Conservation (phyloP, 2,329 filamentous ascomycete genomes). For the Sporothrix sp. region DNA sequence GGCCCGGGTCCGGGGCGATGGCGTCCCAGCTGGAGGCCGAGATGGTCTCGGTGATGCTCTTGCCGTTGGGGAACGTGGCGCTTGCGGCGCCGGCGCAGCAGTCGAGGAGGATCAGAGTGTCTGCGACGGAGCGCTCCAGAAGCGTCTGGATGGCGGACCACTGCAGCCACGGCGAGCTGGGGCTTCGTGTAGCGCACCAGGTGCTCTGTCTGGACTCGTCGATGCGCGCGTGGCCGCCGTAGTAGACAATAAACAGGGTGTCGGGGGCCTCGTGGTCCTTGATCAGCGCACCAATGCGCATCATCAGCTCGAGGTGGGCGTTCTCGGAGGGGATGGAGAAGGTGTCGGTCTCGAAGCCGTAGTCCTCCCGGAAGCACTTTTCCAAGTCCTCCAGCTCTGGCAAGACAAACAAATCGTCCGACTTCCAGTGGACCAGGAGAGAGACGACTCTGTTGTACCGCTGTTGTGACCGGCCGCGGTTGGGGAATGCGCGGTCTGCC, state of each 20-base stretch:
- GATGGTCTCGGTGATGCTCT: slow-evolving; percentile 52
- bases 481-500: slow-evolving; percentile 46
- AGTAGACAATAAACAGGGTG: slow-evolving; percentile 49
- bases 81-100: slow-evolving; percentile 52
- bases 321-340: slow-evolving; percentile 51
- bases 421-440: slow-evolving; percentile 47
- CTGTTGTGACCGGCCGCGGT: slow-evolving; percentile 41
- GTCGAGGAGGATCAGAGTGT: slow-evolving; percentile 48
- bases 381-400: slow-evolving; percentile 49
- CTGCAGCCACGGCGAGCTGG: slow-evolving; percentile 47
- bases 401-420: slow-evolving; percentile 48
- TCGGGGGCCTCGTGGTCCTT: slow-evolving; percentile 44
- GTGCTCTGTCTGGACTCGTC: slow-evolving; percentile 51
- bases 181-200: slow-evolving; percentile 47
- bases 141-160: slow-evolving; percentile 53
- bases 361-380: slow-evolving; percentile 44
- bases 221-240: slow-evolving; percentile 50
- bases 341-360: slow-evolving; percentile 46
- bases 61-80: slow-evolving; percentile 47
- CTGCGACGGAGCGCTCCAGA: slow-evolving; percentile 46
- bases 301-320: slow-evolving; percentile 48
- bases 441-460: slow-evolving; percentile 47
- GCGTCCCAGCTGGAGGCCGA: slow-evolving; percentile 54
- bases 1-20: slow-evolving; percentile 48
- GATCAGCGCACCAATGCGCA: slow-evolving; percentile 46